These are phyloP conservation scores for Paramecium pentaurelia DNA, from an alignment of 73 alveolate genomes.

Conservation along the genomic window DNA sequence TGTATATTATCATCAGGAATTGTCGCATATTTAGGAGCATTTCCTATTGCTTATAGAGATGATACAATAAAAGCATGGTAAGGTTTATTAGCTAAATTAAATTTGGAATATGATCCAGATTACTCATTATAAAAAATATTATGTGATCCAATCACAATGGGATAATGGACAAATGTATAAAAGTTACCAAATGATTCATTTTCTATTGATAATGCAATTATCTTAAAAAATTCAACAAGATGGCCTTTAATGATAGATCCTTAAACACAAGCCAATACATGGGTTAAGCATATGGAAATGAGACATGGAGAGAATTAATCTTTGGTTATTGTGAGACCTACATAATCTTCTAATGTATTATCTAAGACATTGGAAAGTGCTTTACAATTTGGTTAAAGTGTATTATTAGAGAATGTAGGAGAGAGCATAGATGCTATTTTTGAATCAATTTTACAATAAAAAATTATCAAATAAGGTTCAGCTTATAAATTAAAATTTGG, in stretches of 20 bases:
- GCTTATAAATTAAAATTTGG: constrained; percentile 77
- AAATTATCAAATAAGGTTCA: constrained; percentile 90
- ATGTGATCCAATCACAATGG: constrained; percentile 98
- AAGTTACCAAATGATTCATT: constrained; percentile 94
- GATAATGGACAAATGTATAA: constrained; percentile 90
- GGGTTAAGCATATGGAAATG: constrained; percentile 87
- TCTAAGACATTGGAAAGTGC: constrained; percentile 83
- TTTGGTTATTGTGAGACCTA: constrained; percentile 76
- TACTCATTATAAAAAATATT: constrained; percentile 82
- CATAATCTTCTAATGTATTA: constrained; percentile 79
- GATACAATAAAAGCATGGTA: constrained; percentile 94
- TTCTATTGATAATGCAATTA: constrained; percentile 98
- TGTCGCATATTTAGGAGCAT: constrained; percentile 99
- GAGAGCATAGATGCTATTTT: constrained; percentile 92
- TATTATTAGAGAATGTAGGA: constrained; percentile 95
- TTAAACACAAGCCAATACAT: constrained; percentile 95
- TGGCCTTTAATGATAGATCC: constrained; percentile 99
- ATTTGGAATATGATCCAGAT: constrained; percentile 68
- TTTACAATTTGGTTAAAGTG: constrained; percentile 91
- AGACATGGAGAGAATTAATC: constrained; percentile 45
- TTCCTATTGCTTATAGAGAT: constrained; percentile 93
- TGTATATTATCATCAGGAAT: constrained; percentile 97
- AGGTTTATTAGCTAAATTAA: constrained; percentile 61
- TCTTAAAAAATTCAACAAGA: constrained; percentile 94
- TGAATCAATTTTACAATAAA: constrained; percentile 93